A percentile compares a stretch with the other conserved stretches of the same genome.
phyloP scores from a whole-genome alignment of 2,329 filamentous ascomycete genomes.

The Pseudogymnoascus sp. region DNA sequence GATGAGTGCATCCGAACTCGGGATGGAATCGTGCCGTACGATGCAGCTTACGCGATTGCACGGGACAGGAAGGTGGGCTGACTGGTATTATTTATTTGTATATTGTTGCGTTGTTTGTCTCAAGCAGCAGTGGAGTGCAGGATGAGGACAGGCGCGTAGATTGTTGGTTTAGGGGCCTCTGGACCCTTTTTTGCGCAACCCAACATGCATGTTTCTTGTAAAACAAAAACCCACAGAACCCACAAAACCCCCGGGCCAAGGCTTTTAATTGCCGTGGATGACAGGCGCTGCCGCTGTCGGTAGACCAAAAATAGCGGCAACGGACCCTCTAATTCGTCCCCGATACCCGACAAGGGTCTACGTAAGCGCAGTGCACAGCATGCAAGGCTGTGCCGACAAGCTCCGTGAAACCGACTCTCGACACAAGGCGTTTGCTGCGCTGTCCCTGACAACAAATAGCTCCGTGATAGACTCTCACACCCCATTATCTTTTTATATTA shows the following conservation, averaged over 20 bases:
- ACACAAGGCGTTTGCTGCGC: not conserved
- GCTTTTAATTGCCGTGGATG: not conserved
- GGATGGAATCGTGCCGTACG: not conserved
- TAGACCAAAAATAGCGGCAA: not conserved
- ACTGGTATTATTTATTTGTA: not conserved
- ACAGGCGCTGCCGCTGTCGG: not conserved
- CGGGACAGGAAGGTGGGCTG: not conserved
- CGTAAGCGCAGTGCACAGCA: not conserved
- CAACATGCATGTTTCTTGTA: not conserved
- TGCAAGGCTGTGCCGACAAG: not conserved
- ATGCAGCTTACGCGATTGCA: not conserved
- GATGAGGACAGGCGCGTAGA: not conserved
- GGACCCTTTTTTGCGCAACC: not conserved
- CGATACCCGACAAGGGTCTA: not conserved
- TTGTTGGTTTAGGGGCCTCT: not conserved
- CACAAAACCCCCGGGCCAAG: not conserved
- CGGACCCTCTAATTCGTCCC: not conserved
- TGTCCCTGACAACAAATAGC: not conserved
- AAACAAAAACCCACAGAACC: not conserved
- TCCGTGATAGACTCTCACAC: not conserved
- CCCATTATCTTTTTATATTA: not conserved
- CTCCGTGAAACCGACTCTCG: not conserved
- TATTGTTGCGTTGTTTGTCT: not conserved
- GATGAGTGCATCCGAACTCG: not conserved
- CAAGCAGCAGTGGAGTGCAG: not conserved